Percentiles rank a stretch among this genome's conserved stretches.
phyloP scores from a whole-genome alignment of 2,329 filamentous ascomycete species.

The Aspergillus hiratsukae region DNA sequence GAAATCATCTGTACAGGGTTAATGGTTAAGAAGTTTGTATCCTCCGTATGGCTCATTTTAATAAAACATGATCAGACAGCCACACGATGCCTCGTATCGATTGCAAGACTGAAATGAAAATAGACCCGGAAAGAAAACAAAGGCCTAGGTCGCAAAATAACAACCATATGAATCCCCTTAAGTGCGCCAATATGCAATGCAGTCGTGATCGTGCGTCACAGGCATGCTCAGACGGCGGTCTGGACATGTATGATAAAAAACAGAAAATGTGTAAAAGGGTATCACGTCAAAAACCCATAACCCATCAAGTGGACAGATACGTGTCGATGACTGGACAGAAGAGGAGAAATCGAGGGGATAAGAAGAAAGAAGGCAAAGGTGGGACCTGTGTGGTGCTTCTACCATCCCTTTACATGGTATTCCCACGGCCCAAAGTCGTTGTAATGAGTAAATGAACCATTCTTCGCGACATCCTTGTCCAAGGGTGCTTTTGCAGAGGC shows the following conservation, averaged over 20 bases:
- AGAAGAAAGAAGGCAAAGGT: neutral
- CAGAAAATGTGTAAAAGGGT: constrained; percentile 11
- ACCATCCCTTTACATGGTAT: constrained; percentile 86
- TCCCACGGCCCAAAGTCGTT: constrained; percentile 78
- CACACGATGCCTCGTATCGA: constrained; percentile 26
- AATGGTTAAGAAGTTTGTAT: constrained; percentile 15
- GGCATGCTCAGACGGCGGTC: constrained; percentile 18
- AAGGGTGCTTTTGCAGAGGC: constrained; percentile 38
- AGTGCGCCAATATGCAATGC: constrained; percentile 38
- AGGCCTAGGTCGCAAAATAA: constrained; percentile 18
- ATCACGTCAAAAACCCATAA: constrained; percentile 19
- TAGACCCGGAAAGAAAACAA: constrained; percentile 20
- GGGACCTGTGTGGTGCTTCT: constrained; percentile 19
- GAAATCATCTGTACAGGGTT: constrained; percentile 32
- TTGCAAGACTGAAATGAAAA: constrained; percentile 14
- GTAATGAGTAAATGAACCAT: constrained; percentile 78
- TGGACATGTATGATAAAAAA: constrained; percentile 12
- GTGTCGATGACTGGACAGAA: constrained; percentile 5
- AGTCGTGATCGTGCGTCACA: constrained; percentile 35
- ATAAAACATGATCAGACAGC: constrained; percentile 24
- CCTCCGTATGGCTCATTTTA: constrained; percentile 17
- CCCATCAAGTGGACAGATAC: constrained; percentile 6
- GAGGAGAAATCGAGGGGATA: constrained; percentile 6
- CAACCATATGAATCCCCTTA: constrained; percentile 23
- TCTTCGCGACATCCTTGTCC: constrained; percentile 58